Evolutionary conservation across 148 eudicot species (phyloP).

Genomic region (Vaccinium macrocarpon): DNA sequence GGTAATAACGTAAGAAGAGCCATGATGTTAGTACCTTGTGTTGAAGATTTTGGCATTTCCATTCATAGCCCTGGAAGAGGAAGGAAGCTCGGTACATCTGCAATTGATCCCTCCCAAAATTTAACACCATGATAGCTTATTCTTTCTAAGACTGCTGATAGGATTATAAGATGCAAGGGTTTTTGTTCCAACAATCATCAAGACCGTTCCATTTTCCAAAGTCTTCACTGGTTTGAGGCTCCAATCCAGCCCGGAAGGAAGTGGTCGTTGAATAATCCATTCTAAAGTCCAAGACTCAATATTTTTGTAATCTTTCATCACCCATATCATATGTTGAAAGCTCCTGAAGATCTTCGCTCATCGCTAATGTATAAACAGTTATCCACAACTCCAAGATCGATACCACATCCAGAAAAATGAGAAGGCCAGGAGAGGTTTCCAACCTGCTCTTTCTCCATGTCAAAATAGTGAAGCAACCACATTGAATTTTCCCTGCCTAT

Average conservation of each 20-base stretch:
- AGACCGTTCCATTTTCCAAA: background rate
- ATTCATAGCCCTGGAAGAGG: background rate
- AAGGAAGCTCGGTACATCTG: background rate
- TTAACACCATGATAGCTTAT: background rate
- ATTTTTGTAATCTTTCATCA: no score
- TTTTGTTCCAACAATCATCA: background rate
- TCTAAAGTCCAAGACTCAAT: no score
- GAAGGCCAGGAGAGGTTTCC: no score
- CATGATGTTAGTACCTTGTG: background rate
- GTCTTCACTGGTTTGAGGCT: background rate
- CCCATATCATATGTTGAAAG: no score
- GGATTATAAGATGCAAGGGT: background rate
- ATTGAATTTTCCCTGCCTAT: no score
- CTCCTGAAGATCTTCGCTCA: no score
- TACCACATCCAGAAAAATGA: no score
- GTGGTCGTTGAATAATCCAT: background rate
- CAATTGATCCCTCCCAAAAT: background rate
- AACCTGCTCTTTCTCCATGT: no score
- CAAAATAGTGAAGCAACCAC: background rate
- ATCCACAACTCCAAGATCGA: no score
- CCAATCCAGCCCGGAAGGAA: background rate
- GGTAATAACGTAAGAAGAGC: background rate
- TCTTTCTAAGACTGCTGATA: background rate
- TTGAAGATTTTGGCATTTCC: background rate
- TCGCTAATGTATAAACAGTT: background rate